phyloP scores from a whole-genome alignment of 768 basidiomycete genomes.

The Hygrophoropsis aurantiaca region DNA sequence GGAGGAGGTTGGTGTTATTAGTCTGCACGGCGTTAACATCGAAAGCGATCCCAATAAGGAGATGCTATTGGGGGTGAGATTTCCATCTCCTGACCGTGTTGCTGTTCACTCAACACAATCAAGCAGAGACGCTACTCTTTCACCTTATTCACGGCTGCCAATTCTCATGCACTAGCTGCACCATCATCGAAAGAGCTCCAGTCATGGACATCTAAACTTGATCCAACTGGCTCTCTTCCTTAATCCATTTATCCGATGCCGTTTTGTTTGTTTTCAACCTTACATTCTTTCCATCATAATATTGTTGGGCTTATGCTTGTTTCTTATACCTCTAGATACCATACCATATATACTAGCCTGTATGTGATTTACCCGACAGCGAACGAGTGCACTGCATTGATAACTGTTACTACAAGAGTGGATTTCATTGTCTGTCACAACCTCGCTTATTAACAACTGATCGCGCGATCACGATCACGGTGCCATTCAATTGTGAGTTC shows the following conservation, averaged over 20 bases:
- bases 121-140: conserved; percentile 80
- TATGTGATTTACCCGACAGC: too few species aligned
- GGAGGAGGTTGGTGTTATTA: conserved; percentile 82
- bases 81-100: not conserved
- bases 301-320: conserved; percentile 19
- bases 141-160: conserved; percentile 88
- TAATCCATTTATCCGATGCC: conserved; percentile 20
- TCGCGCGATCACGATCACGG: too few species aligned
- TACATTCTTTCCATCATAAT: conserved; percentile 6
- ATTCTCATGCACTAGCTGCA: conserved; percentile 88
- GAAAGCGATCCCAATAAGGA: conserved; percentile 88
- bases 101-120: conserved; percentile 7
- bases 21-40: conserved; percentile 80
- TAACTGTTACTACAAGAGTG: too few species aligned
- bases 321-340: conserved; percentile 23
- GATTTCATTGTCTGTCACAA: too few species aligned
- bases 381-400: too few species aligned
- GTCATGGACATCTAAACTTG: conserved; percentile 82
- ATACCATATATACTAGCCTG: conserved; percentile 9
- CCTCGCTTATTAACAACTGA: too few species aligned
- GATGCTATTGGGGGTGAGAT: conserved; percentile 76
- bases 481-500: too few species aligned
- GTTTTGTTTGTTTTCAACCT: not conserved
- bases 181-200: conserved; percentile 79
- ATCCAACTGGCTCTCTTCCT: conserved; percentile 68